phyloP scores from a whole-genome alignment of 495 filamentous ascomycete species.

The Penicillium bovifimosum region DNA sequence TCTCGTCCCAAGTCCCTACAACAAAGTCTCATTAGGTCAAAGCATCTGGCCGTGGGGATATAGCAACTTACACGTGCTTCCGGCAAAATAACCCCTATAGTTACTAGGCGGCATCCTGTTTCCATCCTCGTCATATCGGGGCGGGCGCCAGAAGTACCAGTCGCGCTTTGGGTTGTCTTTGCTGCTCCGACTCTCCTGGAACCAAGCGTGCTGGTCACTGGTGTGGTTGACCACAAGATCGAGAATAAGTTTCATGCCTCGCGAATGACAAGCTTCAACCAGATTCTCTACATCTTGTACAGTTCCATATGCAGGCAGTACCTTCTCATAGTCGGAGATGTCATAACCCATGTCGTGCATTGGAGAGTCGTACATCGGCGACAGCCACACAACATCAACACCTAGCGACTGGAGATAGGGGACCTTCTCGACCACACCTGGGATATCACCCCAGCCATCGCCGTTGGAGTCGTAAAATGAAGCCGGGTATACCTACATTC shows the following conservation, averaged over 20 bases:
- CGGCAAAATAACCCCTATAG: conserved; percentile 47
- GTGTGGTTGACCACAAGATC: conserved; percentile 57
- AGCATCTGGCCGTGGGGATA: neutral
- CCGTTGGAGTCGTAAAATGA: conserved; percentile 51
- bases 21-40: neutral
- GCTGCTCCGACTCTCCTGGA: conserved; percentile 44
- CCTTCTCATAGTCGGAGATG: conserved; percentile 54
- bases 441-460: conserved; percentile 55
- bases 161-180: conserved; percentile 43
- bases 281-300: conserved; percentile 48
- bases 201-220: conserved; percentile 51
- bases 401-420: conserved; percentile 49
- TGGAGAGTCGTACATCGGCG: conserved; percentile 43
- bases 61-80: conserved; percentile 35
- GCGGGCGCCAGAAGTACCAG: conserved; percentile 55
- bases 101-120: conserved; percentile 51
- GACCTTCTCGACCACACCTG: conserved; percentile 49
- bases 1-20: conserved; percentile 40
- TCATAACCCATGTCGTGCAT: conserved; percentile 48
- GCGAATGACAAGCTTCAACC: conserved; percentile 40
- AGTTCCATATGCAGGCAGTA: conserved; percentile 48
- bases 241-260: conserved; percentile 50
- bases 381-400: conserved; percentile 56
- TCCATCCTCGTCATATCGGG: conserved; percentile 41
- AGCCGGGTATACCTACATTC: conserved; percentile 9